Percentiles rank a stretch among this genome's conserved stretches.
Evolutionary conservation across 306 rosid genomes (phyloP).

Genomic region (Hippophae tibetana): DNA sequence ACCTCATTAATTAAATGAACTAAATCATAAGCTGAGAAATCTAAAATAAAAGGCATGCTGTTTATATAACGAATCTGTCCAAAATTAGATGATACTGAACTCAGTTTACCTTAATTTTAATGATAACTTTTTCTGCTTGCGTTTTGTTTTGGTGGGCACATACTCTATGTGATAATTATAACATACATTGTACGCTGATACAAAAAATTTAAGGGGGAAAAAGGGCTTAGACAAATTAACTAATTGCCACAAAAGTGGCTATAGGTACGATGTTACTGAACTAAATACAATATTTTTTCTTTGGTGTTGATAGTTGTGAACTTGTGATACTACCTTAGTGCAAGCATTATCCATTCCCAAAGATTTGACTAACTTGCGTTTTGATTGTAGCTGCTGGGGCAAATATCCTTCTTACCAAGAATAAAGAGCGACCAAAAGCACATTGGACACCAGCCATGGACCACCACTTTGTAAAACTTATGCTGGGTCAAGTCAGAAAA

Average conservation of each 20-base stretch:
- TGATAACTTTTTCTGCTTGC: neutral
- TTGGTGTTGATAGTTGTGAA: neutral
- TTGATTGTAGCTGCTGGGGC: constrained; percentile 23
- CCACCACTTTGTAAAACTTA: constrained; percentile 40
- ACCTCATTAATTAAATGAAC: neutral
- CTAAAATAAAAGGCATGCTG: neutral
- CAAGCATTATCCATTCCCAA: constrained; percentile 6
- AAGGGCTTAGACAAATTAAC: neutral
- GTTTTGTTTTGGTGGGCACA: neutral
- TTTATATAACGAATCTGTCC: neutral
- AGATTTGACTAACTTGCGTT: neutral
- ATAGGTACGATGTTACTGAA: neutral
- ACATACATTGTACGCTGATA: neutral
- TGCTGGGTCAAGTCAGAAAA: constrained; percentile 36
- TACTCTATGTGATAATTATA: neutral
- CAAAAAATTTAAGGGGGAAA: no score
- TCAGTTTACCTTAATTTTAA: neutral
- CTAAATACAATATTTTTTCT: no score
- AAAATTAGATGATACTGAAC: neutral
- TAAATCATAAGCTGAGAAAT: neutral
- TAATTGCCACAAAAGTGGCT: neutral
- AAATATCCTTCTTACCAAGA: constrained; percentile 16
- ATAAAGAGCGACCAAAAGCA: constrained; percentile 21
- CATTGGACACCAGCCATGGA: constrained; percentile 39
- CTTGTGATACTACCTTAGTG: constrained; percentile 4